phyloP scores from a whole-genome alignment of 75 land plant species.

The Cunninghamia lanceolata region DNA sequence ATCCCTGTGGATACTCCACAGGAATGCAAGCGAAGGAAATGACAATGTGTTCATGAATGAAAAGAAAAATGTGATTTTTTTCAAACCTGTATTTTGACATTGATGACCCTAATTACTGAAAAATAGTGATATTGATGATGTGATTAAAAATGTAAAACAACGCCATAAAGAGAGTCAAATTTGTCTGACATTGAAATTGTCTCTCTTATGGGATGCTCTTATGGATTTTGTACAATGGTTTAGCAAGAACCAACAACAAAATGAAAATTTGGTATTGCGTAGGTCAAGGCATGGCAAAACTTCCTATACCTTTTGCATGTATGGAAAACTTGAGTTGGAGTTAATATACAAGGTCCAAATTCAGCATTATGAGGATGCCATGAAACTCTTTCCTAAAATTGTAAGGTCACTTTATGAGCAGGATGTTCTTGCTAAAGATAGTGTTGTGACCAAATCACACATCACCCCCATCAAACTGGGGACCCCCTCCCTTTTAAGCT shows the following conservation, averaged over 20 bases:
- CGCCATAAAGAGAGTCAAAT: slow-evolving; percentile 72
- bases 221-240: slow-evolving; percentile 99
- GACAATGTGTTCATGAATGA: too few relatives aligned
- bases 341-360: slow-evolving; percentile 90
- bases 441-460: too few relatives aligned
- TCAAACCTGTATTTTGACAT: too few relatives aligned
- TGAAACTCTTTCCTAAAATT: too few relatives aligned
- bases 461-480: too few relatives aligned
- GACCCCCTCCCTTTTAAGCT: too few relatives aligned
- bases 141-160: slow-evolving; percentile 77
- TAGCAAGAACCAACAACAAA: slow-evolving; percentile 95
- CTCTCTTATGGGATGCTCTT: slow-evolving; percentile 80
- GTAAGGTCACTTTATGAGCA: too few relatives aligned
- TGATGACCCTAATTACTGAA: slow-evolving; percentile 69
- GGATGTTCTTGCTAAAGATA: too few relatives aligned
- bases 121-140: slow-evolving; percentile 73
- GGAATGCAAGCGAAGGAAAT: too few relatives aligned
- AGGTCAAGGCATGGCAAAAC: slow-evolving; percentile 94
- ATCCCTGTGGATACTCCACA: too few relatives aligned
- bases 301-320: slow-evolving; percentile 74
- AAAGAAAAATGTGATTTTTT: too few relatives aligned
- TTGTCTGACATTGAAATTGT: slow-evolving; percentile 85
- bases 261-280: slow-evolving; percentile 80
- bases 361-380: slow-evolving; percentile 93
- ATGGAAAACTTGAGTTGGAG: slow-evolving; percentile 81